These are phyloP conservation scores for Diplodia mutila DNA, from an alignment of 2,329 filamentous ascomycete species.

Conservation along the genomic window DNA sequence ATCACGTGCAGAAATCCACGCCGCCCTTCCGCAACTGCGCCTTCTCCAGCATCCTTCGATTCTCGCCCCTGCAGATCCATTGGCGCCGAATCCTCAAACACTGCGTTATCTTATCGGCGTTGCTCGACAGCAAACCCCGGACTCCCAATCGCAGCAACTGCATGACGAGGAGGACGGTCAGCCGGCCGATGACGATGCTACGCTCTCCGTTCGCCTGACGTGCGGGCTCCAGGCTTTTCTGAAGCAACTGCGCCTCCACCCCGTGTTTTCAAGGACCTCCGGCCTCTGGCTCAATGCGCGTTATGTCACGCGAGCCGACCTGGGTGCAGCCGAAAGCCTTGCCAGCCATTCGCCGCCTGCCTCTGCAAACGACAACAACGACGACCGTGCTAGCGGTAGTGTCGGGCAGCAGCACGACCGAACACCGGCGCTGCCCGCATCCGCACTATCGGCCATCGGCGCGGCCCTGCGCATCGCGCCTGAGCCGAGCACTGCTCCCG, in stretches of 20 bases:
- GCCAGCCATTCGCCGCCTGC: not conserved
- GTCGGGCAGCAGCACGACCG: not conserved
- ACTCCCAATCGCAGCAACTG: not conserved
- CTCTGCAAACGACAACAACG: not conserved
- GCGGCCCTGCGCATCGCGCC: conserved; percentile 1
- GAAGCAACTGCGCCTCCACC: conserved; percentile 8
- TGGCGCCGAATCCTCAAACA: not conserved
- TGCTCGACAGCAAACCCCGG: not conserved
- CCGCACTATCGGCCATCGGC: conserved; percentile 17
- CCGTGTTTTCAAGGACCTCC: not conserved
- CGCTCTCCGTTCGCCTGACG: conserved; percentile 3
- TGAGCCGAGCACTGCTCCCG: not conserved
- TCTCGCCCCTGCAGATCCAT: conserved; percentile 11
- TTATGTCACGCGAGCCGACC: conserved; percentile 8
- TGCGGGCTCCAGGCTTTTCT: conserved; percentile 18
- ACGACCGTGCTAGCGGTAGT: not conserved
- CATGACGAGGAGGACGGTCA: not conserved
- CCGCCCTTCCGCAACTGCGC: conserved; percentile 11
- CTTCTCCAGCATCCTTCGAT: conserved; percentile 8
- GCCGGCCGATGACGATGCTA: not conserved
- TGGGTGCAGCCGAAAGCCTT: not conserved
- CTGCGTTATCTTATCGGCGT: conserved; percentile 13
- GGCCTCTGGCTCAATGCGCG: conserved; percentile 24
- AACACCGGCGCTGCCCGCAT: not conserved
- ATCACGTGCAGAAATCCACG: conserved; percentile 23